Evolutionary conservation across 805 yeast genomes (phyloP).

Genomic region (Candida succiphila): DNA sequence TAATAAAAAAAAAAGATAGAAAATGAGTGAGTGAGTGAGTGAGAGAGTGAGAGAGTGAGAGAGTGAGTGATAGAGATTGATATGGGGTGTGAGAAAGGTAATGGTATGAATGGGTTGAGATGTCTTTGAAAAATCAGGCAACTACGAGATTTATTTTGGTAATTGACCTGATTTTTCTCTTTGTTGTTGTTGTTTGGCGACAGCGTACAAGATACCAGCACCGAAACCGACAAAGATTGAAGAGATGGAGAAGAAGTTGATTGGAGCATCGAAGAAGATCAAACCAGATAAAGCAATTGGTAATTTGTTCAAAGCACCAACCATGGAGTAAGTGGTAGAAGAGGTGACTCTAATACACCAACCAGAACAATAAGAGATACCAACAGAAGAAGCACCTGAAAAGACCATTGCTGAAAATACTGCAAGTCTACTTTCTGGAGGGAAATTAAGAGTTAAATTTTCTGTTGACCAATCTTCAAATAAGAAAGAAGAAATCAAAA

Average conservation of each 20-base stretch:
- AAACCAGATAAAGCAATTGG: slow-evolving; percentile 96
- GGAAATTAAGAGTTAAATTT: slow-evolving; percentile 73
- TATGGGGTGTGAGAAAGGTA: too few relatives aligned
- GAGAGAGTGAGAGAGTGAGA: too few relatives aligned
- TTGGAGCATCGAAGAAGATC: slow-evolving; percentile 89
- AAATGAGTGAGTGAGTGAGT: too few relatives aligned
- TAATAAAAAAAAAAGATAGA: too few relatives aligned
- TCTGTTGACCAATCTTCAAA: slow-evolving; percentile 90
- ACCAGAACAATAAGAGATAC: slow-evolving; percentile 97
- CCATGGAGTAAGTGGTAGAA: slow-evolving; percentile 98
- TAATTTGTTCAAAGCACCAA: slow-evolving; percentile 95
- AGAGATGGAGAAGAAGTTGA: slow-evolving; percentile 79
- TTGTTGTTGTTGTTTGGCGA: slow-evolving; percentile 87
- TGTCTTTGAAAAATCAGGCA: too few relatives aligned
- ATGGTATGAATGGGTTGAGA: too few relatives aligned
- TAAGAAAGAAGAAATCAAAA: slow-evolving; percentile 61
- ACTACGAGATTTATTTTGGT: slow-evolving; percentile 20
- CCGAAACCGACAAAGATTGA: slow-evolving; percentile 90
- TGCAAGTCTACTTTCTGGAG: slow-evolving; percentile 54
- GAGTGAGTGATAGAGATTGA: too few relatives aligned
- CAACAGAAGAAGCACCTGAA: slow-evolving; percentile 91
- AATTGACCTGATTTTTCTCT: slow-evolving; percentile 27
- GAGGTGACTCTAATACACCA: slow-evolving; percentile 99
- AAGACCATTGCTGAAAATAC: slow-evolving; percentile 76
- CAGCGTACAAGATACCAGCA: slow-evolving; percentile 93